Evolutionary conservation across 129 eudicot genomes (phyloP).

Genomic region (carrot (Daucus carota)): DH1_v3.0 NC_030389.2:13866001-13866500

Average conservation of each 20-base stretch:
- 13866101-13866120: no score
- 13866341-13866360: neutral
- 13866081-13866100: no score
- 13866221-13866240: neutral
- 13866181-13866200: neutral
- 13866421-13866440: neutral
- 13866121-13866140: no score
- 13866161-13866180: no score
- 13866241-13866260: neutral
- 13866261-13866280: neutral
- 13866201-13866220: no score
- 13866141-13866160: no score
- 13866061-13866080: neutral
- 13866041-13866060: neutral
- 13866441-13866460: neutral
- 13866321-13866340: neutral
- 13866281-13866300: neutral
- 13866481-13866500: conserved; percentile 1
- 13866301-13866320: neutral
- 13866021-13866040: no score
- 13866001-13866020: no score
- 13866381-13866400: neutral
- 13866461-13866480: neutral
- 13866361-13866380: neutral
- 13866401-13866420: neutral